Evolutionary conservation across 352 stramenopile genomes (phyloP), one percentile per base, ranked within the genome.

Genomic region (Phytophthora megakarya): DNA sequence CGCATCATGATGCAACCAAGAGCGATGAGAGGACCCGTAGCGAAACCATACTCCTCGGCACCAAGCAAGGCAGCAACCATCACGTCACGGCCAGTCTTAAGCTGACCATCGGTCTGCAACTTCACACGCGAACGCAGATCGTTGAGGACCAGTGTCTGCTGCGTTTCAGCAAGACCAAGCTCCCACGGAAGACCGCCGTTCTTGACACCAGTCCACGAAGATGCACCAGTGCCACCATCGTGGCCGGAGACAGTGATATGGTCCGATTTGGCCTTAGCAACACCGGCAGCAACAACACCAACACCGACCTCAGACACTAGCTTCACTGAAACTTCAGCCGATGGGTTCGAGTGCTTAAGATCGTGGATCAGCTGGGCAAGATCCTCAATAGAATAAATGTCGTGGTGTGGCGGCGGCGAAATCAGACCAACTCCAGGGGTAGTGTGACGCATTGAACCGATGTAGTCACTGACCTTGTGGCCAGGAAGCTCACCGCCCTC

Each of bases 301-400:
- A 99, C 95, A 60, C 96, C 96, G 16, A 98, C 93, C 78, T 98
- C 95, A 37, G 92, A 98, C 52, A 98, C 96, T 28, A 99, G 84
- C 76, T 99, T 99, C 7, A 98, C 94, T 23, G 84, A 97, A 3
- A 99, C 91, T 76, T 98, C 92, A 44, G 82, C 85, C 13, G 80
- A 88, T 10, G 95, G 95, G 61, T 99, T 98, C 26, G 93, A 95
- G 75, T 98, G 97, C 78, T 98, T 99, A 10, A 99, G 78, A 79
- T 99, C 96, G 79, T 99, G 93, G 67, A 99, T 98, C 30, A 99
- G 84, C 76, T 99, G 96, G 5, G 96, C 96, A 42, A 99, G 72
- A 86, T 99, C 96, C 78, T 99, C 96, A 63, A 99, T 98, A 10
- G 94, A 98, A 76, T 99, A 99, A 80, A 99, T 98, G 71, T 99